phyloP scores from a whole-genome alignment of 2,329 filamentous ascomycete genomes.

The Clarireedia paspali region DNA sequence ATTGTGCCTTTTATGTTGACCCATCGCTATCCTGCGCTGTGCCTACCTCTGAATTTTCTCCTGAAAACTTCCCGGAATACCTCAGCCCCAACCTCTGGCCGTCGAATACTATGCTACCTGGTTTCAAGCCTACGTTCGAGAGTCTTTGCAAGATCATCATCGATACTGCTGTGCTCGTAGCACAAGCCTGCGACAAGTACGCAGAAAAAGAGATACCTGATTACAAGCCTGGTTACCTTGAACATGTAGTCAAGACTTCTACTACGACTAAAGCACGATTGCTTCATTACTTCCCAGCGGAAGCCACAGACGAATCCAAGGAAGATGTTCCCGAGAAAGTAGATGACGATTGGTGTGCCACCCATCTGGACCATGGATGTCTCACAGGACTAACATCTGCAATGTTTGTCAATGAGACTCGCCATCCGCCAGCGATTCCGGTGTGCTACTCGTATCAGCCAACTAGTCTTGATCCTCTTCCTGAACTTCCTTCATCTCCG shows the following conservation, averaged over 20 bases:
- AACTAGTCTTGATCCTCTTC: constrained; percentile 41
- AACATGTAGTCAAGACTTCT: constrained; percentile 78
- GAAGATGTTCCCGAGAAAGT: constrained; percentile 33
- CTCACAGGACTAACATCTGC: constrained; percentile 89
- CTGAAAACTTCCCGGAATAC: constrained; percentile 73
- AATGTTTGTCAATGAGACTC: constrained; percentile 85
- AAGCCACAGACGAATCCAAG: constrained; percentile 15
- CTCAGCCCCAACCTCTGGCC: constrained; percentile 90
- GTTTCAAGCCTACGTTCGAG: constrained; percentile 67
- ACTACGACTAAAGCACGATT: constrained; percentile 85
- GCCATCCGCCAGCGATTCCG: constrained; percentile 30
- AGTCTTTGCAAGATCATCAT: constrained; percentile 78
- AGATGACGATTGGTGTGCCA: constrained; percentile 92
- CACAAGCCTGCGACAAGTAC: constrained; percentile 81
- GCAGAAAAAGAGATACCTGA: constrained; percentile 69
- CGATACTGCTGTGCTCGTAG: constrained; percentile 81
- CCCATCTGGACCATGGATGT: constrained; percentile 85
- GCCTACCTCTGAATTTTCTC: constrained; percentile 50
- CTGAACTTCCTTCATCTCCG: constrained; percentile 68
- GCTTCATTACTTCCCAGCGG: constrained; percentile 82
- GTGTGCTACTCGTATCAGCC: constrained; percentile 25
- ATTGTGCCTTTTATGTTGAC: constrained; percentile 71
- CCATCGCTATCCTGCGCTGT: constrained; percentile 51
- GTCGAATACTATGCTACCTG: constrained; percentile 55
- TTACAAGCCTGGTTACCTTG: constrained; percentile 73